Evolutionary conservation across 169 alveolate genomes (phyloP).

Genomic region (Cystoisospora suis): DNA sequence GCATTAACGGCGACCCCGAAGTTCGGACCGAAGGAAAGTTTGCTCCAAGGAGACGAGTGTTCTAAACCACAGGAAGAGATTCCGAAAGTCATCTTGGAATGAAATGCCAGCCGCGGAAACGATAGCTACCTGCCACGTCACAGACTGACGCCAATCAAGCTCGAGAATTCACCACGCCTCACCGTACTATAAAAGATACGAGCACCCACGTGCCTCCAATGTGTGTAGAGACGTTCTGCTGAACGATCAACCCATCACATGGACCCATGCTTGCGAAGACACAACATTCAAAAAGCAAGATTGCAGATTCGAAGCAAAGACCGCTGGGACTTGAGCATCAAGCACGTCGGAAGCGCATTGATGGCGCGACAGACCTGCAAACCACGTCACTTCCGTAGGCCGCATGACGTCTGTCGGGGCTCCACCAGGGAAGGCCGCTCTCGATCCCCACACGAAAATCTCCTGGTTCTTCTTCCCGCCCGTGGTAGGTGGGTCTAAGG

Average conservation of each 20-base stretch:
- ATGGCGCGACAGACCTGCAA: background rate
- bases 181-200: background rate
- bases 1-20: constrained; percentile 42
- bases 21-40: constrained; percentile 39
- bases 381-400: constrained; percentile 29
- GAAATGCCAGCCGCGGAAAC: background rate
- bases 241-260: background rate
- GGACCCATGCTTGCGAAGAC: background rate
- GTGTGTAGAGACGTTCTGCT: background rate
- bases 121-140: too few species aligned
- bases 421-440: constrained; percentile 47
- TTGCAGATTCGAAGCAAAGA: background rate
- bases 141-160: background rate
- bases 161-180: background rate
- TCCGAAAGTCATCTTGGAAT: too few species aligned
- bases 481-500: constrained; percentile 24
- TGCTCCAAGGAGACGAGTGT: background rate
- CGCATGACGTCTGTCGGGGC: constrained; percentile 15
- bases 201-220: background rate
- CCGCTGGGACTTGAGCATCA: background rate
- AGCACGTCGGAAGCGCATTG: background rate
- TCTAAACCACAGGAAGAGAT: constrained; percentile 7
- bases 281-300: background rate
- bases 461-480: constrained; percentile 11
- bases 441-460: constrained; percentile 31